Percentiles rank a stretch among this genome's conserved stretches.
Conservation (phyloP, 2,329 filamentous ascomycete genomes). For the Myriosclerotinia scirpicola region DNA sequence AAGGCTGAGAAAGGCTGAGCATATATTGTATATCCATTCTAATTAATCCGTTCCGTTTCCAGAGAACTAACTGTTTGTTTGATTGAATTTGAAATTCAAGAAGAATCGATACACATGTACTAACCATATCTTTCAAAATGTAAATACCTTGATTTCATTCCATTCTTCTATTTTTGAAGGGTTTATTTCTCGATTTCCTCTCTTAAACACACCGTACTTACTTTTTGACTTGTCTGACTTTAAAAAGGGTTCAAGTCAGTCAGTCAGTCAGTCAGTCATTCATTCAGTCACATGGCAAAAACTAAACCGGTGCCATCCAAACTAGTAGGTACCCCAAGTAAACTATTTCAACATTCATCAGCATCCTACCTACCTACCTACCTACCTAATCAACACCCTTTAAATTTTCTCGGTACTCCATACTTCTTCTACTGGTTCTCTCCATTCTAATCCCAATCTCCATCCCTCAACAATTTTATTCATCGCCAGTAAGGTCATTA, state of each 20-base stretch:
- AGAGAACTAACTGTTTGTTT: not conserved
- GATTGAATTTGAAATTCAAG: too few species aligned
- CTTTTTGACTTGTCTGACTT: too few species aligned
- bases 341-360: slow-evolving; percentile 2
- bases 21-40: not conserved
- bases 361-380: slow-evolving; percentile 15
- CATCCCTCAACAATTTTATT: not conserved
- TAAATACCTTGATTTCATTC: too few species aligned
- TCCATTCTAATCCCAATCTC: not conserved
- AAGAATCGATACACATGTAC: too few species aligned
- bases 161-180: too few species aligned
- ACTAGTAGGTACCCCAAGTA: too few species aligned
- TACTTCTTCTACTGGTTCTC: not conserved
- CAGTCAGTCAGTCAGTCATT: not conserved
- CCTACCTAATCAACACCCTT: slow-evolving; percentile 4
- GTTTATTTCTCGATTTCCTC: too few species aligned
- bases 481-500: not conserved
- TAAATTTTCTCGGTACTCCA: not conserved
- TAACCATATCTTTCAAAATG: too few species aligned
- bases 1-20: slow-evolving; percentile 1
- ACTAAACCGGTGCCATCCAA: not conserved
- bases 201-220: too few species aligned
- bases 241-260: too few species aligned
- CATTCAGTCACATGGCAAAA: not conserved
- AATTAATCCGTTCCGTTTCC: not conserved